Conservation (phyloP, 306 rosid genomes). For the Cucurbita maxima region DNA sequence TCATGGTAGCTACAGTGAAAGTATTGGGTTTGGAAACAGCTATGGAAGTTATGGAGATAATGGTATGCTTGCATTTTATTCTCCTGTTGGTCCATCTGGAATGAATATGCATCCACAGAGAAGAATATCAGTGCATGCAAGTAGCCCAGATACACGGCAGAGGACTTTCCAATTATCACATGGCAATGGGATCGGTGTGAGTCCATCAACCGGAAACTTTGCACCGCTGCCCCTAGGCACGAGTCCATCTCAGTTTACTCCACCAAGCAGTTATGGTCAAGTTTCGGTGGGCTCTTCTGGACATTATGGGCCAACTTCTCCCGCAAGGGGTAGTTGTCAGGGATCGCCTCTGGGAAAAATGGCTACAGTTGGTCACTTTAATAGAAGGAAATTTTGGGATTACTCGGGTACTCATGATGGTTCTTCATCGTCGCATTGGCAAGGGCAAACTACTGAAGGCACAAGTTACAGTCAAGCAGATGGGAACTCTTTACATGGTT, state of each 20-base stretch:
- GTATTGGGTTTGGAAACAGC: constrained; percentile 80
- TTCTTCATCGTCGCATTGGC: constrained; percentile 57
- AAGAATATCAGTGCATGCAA: constrained; percentile 62
- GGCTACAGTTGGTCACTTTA: constrained; percentile 67
- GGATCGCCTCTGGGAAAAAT: constrained; percentile 92
- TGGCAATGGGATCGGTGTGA: constrained; percentile 71
- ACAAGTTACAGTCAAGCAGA: constrained; percentile 39
- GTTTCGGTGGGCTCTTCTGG: constrained; percentile 74
- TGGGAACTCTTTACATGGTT: constrained; percentile 53
- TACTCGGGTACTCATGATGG: constrained; percentile 72
- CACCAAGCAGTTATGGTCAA: constrained; percentile 75
- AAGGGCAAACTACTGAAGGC: constrained; percentile 52
- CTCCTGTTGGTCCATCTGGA: constrained; percentile 84
- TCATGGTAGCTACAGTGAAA: constrained; percentile 86
- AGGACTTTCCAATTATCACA: constrained; percentile 57
- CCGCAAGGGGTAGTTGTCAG: constrained; percentile 87
- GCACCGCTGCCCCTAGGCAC: constrained; percentile 94
- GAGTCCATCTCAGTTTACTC: constrained; percentile 96
- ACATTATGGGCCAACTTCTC: constrained; percentile 90
- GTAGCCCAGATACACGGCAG: constrained; percentile 90
- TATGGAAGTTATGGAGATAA: constrained; percentile 93
- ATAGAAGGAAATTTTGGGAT: constrained; percentile 82
- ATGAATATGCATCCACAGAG: constrained; percentile 69
- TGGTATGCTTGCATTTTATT: constrained; percentile 67
- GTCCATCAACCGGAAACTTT: constrained; percentile 86